Evolutionary conservation across 441 rosid species (phyloP).

Genomic region (Bocquillonia castaneifolia): DNA sequence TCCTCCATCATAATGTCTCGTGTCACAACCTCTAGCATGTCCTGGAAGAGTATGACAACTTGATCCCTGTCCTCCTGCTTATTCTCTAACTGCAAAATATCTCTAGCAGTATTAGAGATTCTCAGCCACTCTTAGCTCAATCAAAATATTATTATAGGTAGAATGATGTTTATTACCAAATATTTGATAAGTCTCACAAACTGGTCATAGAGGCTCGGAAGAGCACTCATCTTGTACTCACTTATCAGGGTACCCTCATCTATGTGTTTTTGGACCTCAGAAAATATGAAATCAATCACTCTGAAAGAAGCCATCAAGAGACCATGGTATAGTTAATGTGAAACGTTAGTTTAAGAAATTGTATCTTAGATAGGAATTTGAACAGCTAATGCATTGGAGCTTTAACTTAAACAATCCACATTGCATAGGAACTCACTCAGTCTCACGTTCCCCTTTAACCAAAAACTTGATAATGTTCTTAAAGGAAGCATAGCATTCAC

Average conservation of each 20-base stretch:
- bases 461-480: constrained; percentile 61
- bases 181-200: constrained; percentile 77
- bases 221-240: constrained; percentile 81
- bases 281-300: constrained; percentile 64
- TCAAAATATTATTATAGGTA: background rate
- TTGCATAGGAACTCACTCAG: constrained; percentile 43
- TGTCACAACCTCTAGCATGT: constrained; percentile 96
- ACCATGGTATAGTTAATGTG: constrained; percentile 8
- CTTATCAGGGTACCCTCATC: constrained; percentile 35
- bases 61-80: constrained; percentile 74
- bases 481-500: constrained; percentile 96
- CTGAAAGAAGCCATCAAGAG: constrained; percentile 37
- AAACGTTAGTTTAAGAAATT: constrained; percentile 16
- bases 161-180: constrained; percentile 53
- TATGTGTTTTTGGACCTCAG: constrained; percentile 60
- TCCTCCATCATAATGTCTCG: constrained; percentile 89
- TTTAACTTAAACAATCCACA: constrained; percentile 7
- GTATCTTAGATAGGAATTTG: constrained; percentile 7
- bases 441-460: constrained; percentile 77
- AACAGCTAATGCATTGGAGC: constrained; percentile 10
- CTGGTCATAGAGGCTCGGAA: constrained; percentile 82
- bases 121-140: constrained; percentile 9
- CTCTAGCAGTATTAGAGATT: constrained; percentile 17
- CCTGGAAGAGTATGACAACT: constrained; percentile 94
- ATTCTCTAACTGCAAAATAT: constrained; percentile 55